Evolutionary conservation across 73 alveolate genomes (phyloP).

Genomic region (Paramecium caudatum): DNA sequence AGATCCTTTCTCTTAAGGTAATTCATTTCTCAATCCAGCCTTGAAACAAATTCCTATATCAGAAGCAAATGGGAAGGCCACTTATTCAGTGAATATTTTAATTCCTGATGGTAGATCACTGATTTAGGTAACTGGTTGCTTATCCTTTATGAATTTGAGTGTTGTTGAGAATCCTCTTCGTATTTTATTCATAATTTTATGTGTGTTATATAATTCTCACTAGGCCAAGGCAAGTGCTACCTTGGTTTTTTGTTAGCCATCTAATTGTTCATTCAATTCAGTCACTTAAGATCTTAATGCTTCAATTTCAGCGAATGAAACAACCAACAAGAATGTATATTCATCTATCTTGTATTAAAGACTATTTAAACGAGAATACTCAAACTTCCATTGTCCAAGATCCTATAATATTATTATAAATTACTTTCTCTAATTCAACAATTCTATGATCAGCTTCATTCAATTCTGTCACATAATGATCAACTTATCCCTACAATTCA

Average conservation of each 20-base stretch:
- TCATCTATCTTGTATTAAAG: conserved; percentile 50
- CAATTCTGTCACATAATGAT: not conserved
- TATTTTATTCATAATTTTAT: conserved; percentile 14
- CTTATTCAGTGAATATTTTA: conserved; percentile 43
- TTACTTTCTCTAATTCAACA: conserved; percentile 7
- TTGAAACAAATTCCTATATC: conserved; percentile 67
- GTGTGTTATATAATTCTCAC: conserved; percentile 16
- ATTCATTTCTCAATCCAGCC: conserved; percentile 68
- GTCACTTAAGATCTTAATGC: conserved; percentile 28
- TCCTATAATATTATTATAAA: not conserved
- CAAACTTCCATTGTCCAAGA: conserved; percentile 43
- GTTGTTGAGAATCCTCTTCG: conserved; percentile 36
- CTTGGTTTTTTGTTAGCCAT: not conserved
- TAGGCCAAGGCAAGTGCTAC: conserved; percentile 7
- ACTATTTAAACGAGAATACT: conserved; percentile 40
- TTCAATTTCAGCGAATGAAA: conserved; percentile 65
- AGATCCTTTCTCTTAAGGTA: conserved; percentile 23
- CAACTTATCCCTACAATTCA: not conserved
- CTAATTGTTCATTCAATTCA: conserved; percentile 38
- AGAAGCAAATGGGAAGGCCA: conserved; percentile 47
- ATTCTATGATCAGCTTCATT: conserved; percentile 22
- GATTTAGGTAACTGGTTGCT: not conserved
- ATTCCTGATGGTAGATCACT: conserved; percentile 58
- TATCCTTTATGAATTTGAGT: not conserved
- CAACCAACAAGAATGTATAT: conserved; percentile 35